phyloP scores from a whole-genome alignment of 2,329 filamentous ascomycete genomes.

The Ophiostoma sp. region DNA sequence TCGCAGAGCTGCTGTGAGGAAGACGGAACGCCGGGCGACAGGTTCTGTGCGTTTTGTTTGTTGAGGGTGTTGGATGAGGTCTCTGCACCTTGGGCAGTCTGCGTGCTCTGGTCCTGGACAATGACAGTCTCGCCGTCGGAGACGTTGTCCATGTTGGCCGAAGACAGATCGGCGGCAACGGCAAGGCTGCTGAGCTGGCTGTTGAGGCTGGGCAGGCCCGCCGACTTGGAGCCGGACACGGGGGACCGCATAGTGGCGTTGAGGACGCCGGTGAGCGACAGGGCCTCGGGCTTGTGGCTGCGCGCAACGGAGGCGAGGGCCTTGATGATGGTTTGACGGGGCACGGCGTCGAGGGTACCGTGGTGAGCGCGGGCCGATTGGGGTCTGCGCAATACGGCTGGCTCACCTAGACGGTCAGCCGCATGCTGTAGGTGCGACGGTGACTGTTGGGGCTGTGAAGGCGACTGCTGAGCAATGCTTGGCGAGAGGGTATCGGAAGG shows the following conservation, averaged over 20 bases:
- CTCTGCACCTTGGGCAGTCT: neutral
- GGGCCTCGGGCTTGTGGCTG: slow-evolving; percentile 56
- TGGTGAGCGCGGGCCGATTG: slow-evolving; percentile 23
- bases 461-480: too few species aligned
- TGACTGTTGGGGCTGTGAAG: neutral
- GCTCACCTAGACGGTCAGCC: slow-evolving; percentile 18
- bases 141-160: slow-evolving; percentile 4
- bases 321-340: slow-evolving; percentile 77
- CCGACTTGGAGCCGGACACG: neutral
- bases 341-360: slow-evolving; percentile 60
- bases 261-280: slow-evolving; percentile 57
- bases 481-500: too few species aligned
- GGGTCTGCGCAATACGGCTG: slow-evolving; percentile 21
- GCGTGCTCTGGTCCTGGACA: neutral
- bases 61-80: neutral
- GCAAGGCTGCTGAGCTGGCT: slow-evolving; percentile 2
- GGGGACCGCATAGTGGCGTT: slow-evolving; percentile 34
- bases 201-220: slow-evolving; percentile 12
- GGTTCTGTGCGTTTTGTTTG: too few species aligned
- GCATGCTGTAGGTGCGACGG: slow-evolving; percentile 16
- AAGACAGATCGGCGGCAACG: slow-evolving; percentile 30
- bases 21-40: slow-evolving; percentile 34
- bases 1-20: slow-evolving; percentile 60
- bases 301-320: slow-evolving; percentile 64
- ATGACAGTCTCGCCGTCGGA: slow-evolving; percentile 13